phyloP scores from a whole-genome alignment of 2,329 filamentous ascomycete genomes.

The Colletotrichum melonis region DNA sequence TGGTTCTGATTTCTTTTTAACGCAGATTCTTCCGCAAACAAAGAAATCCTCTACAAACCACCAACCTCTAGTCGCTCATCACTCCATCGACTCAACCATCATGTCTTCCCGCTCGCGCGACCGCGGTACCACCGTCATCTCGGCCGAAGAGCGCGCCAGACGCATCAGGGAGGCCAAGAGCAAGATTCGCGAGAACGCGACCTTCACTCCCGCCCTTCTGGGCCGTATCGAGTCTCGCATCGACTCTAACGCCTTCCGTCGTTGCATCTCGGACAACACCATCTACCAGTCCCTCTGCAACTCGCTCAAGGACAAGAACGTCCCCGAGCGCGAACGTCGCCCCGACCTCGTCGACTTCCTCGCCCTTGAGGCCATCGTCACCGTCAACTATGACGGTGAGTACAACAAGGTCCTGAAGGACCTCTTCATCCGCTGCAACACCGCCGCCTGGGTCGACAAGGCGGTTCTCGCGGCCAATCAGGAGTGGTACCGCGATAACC shows the following conservation, averaged over 20 bases:
- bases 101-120: conserved; percentile 19
- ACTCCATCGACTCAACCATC: not conserved
- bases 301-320: conserved; percentile 32
- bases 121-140: conserved; percentile 17
- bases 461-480: conserved; percentile 30
- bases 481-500: conserved; percentile 27
- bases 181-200: conserved; percentile 17
- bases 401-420: conserved; percentile 33
- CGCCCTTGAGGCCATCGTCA: conserved; percentile 32
- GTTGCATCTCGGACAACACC: conserved; percentile 34
- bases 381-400: conserved; percentile 32
- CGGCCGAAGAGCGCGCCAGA: conserved; percentile 20
- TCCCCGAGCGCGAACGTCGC: conserved; percentile 25
- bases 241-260: conserved; percentile 29
- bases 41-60: too few species aligned
- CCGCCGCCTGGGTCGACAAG: conserved; percentile 22
- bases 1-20: not conserved
- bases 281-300: conserved; percentile 33
- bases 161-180: conserved; percentile 13
- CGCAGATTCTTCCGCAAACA: not conserved
- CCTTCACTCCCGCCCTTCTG: conserved; percentile 24
- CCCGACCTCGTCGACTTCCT: conserved; percentile 34
- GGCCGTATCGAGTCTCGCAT: conserved; percentile 25
- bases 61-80: not conserved
- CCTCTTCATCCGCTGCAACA: conserved; percentile 26